Conservation (phyloP, 2,329 filamentous ascomycete genomes). For the Aspergillus unguis region DNA sequence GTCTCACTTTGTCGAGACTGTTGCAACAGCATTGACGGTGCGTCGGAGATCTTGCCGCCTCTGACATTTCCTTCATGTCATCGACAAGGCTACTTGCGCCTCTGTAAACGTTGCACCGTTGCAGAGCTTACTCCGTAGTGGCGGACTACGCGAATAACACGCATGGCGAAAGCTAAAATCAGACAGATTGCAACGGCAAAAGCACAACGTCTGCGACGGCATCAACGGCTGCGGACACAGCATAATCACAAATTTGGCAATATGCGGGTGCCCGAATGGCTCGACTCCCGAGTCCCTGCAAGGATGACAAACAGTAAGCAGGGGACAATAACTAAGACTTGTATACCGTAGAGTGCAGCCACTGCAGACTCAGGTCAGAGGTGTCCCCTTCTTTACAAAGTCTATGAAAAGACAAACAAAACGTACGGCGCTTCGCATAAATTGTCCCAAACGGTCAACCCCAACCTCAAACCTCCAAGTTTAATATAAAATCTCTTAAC, state of each 20-base stretch:
- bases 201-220: not conserved
- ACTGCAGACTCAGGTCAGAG: not conserved
- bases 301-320: not conserved
- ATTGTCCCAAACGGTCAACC: not conserved
- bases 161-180: not conserved
- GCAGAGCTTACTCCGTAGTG: not conserved
- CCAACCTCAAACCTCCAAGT: not conserved
- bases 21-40: not conserved
- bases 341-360: not conserved
- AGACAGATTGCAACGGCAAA: not conserved
- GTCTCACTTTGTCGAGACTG: slow-evolving; percentile 1
- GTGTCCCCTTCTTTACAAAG: not conserved
- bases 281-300: slow-evolving; percentile 2
- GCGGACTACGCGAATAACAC: not conserved
- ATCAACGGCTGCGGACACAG: not conserved
- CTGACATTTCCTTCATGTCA: not conserved
- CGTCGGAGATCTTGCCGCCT: not conserved
- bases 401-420: not conserved
- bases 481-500: not conserved
- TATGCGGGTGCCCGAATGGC: not conserved
- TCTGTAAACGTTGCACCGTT: not conserved
- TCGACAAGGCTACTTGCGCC: not conserved
- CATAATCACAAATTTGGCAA: not conserved
- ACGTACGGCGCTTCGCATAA: not conserved
- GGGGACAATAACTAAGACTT: not conserved